A percentile compares a stretch with the other conserved stretches of the same genome.
Evolutionary conservation across 176 grass and related monocot genomes (phyloP).

Genomic region (Aegilops tauschii): DNA sequence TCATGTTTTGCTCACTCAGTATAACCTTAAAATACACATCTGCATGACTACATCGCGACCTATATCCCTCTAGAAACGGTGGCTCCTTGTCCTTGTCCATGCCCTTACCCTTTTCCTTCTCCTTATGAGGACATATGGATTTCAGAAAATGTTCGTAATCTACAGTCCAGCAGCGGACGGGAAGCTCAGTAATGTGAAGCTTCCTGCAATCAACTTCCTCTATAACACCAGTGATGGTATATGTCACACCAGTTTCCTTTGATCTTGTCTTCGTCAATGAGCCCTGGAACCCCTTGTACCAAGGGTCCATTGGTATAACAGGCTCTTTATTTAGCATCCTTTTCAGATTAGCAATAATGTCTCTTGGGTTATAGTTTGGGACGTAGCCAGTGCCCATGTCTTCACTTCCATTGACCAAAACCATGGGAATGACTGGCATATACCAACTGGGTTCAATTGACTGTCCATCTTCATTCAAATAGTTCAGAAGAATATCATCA

Average conservation of each 20-base stretch:
- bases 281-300: conserved; percentile 92
- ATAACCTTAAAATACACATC: conserved; percentile 57
- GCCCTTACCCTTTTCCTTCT: conserved; percentile 10
- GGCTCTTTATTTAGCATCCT: conserved; percentile 52
- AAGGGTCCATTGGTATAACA: conserved; percentile 72
- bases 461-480: conserved; percentile 79
- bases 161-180: conserved; percentile 44
- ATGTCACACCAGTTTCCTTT: conserved; percentile 58
- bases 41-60: conserved; percentile 47
- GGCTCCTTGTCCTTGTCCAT: conserved; percentile 29
- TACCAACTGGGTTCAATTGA: conserved; percentile 85
- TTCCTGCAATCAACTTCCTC: conserved; percentile 49
- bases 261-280: conserved; percentile 49
- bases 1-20: conserved; percentile 47
- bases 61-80: conserved; percentile 56
- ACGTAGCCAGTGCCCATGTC: conserved; percentile 78
- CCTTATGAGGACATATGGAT: conserved; percentile 29
- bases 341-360: conserved; percentile 68
- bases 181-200: neutral
- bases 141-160: conserved; percentile 79
- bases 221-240: conserved; percentile 64
- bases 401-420: conserved; percentile 87
- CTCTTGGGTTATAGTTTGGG: conserved; percentile 88
- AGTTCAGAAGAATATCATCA: conserved; percentile 75
- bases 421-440: conserved; percentile 76